A percentile compares a stretch with the other conserved stretches of the same genome.
Conservation (phyloP, 805 yeast species). For the Saccharomycopsis selenospora region DNA sequence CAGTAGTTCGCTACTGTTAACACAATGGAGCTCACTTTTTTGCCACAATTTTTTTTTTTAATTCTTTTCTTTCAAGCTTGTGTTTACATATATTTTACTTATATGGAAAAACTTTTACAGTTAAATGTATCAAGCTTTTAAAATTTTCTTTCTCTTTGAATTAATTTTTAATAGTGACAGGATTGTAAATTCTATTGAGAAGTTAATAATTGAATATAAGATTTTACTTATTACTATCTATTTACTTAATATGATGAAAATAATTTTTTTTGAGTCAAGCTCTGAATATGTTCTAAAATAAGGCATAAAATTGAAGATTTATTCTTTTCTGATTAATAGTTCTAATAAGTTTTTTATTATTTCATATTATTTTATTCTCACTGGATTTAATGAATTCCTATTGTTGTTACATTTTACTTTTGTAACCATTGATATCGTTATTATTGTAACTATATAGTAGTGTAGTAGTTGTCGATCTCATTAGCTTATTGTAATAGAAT, state of each 20-base stretch:
- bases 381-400: constrained; percentile 21
- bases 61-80: constrained; percentile 11
- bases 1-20: constrained; percentile 4
- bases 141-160: too few species aligned
- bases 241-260: constrained; percentile 19
- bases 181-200: too few species aligned
- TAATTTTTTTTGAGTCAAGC: constrained; percentile 22
- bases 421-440: too few species aligned
- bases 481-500: too few species aligned
- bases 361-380: constrained; percentile 3
- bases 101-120: constrained; percentile 7
- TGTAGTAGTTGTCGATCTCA: too few species aligned
- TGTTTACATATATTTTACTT: neutral
- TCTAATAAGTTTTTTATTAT: too few species aligned
- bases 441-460: too few species aligned
- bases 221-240: too few species aligned
- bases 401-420: too few species aligned
- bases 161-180: too few species aligned
- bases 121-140: constrained; percentile 17
- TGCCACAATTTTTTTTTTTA: constrained; percentile 12
- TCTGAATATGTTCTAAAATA: constrained; percentile 16
- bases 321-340: constrained; percentile 1
- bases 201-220: too few species aligned
- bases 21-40: constrained; percentile 23
- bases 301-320: constrained; percentile 1